phyloP scores from a whole-genome alignment of 768 basidiomycete species.

The Mycena polygramma region DNA sequence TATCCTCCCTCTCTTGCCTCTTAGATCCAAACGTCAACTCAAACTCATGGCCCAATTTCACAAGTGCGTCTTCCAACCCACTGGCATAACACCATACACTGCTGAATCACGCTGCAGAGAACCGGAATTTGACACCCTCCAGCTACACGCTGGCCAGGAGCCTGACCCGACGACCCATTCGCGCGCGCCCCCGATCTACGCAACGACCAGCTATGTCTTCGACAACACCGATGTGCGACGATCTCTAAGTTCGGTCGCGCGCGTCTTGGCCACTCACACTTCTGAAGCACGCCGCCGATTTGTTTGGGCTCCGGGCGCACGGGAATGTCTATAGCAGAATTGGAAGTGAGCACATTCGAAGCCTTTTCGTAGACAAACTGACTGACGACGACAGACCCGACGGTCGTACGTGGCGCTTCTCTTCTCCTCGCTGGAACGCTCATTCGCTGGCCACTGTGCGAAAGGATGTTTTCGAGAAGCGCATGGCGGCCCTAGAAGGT shows the following conservation, averaged over 20 bases:
- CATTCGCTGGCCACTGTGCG: neutral
- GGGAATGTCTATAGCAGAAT: constrained; percentile 80
- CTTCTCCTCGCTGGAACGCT: neutral
- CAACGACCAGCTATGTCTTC: constrained; percentile 80
- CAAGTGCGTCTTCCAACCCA: constrained; percentile 23
- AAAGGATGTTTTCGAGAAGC: constrained; percentile 84
- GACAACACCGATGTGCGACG: constrained; percentile 71
- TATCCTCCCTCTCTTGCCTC: too few relatives aligned
- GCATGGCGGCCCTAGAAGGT: constrained; percentile 80
- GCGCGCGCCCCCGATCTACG: constrained; percentile 84
- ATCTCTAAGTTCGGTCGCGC: neutral
- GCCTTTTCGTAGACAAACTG: constrained; percentile 54
- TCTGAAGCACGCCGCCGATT: constrained; percentile 74
- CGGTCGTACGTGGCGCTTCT: constrained; percentile 15
- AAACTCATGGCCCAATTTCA: constrained; percentile 35
- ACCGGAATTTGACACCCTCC: constrained; percentile 85
- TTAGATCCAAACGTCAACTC: too few relatives aligned
- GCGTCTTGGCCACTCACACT: constrained; percentile 6
- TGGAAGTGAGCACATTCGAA: constrained; percentile 55
- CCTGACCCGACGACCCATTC: constrained; percentile 77
- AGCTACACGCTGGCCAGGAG: constrained; percentile 81
- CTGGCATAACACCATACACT: neutral
- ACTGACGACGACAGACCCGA: neutral
- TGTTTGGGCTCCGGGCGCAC: constrained; percentile 72
- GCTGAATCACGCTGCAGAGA: constrained; percentile 46